Evolutionary conservation across 768 basidiomycete genomes (phyloP).

Genomic region (Podaxis sp.): DNA sequence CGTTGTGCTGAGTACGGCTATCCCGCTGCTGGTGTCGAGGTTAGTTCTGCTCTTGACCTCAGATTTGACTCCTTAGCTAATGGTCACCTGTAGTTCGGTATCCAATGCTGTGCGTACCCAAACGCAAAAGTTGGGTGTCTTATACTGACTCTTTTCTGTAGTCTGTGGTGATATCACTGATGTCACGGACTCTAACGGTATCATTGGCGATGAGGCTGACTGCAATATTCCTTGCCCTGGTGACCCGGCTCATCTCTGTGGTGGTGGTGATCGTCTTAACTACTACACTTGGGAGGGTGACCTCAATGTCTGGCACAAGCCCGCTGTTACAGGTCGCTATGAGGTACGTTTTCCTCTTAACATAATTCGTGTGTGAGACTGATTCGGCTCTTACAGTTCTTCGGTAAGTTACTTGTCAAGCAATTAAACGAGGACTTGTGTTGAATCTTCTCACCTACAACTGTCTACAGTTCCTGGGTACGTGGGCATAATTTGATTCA

Average conservation of each 20-base stretch:
- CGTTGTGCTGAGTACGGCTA: slow-evolving; percentile 74
- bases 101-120: slow-evolving; percentile 67
- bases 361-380: not conserved
- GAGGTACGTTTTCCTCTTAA: slow-evolving; percentile 43
- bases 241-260: slow-evolving; percentile 68
- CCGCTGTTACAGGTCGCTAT: slow-evolving; percentile 63
- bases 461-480: slow-evolving; percentile 45
- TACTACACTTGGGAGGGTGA: slow-evolving; percentile 54
- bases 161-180: slow-evolving; percentile 72
- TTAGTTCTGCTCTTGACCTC: slow-evolving; percentile 17
- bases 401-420: slow-evolving; percentile 32
- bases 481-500: slow-evolving; percentile 18
- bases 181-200: slow-evolving; percentile 38
- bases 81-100: slow-evolving; percentile 40
- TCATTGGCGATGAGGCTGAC: slow-evolving; percentile 39
- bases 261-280: slow-evolving; percentile 50
- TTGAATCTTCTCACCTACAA: not conserved
- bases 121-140: not conserved
- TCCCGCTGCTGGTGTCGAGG: slow-evolving; percentile 65
- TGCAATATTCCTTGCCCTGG: slow-evolving; percentile 62
- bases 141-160: slow-evolving; percentile 21
- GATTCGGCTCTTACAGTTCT: slow-evolving; percentile 34
- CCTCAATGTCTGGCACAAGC: slow-evolving; percentile 63
- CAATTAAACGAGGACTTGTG: not conserved
- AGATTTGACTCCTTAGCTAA: not conserved